Conservation (phyloP, 371 early-diverging fungal species). For the Syncephalastrum contaminatum region DNA sequence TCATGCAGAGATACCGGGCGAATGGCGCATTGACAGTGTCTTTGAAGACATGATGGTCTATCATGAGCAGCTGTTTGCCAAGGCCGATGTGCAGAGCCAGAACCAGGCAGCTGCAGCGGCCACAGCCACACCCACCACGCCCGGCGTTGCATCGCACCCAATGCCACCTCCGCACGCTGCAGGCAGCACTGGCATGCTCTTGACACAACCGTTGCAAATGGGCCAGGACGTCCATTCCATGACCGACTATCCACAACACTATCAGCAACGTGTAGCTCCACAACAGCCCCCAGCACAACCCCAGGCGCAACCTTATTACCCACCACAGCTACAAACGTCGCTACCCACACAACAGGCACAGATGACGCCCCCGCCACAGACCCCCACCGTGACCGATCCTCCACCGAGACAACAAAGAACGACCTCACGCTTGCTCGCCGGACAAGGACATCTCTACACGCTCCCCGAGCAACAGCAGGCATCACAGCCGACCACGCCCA, state of each 20-base stretch:
- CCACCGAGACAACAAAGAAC: no score
- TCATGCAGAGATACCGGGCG: slow-evolving; percentile 41
- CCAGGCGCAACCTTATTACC: neutral
- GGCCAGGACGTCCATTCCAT: no score
- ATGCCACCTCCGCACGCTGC: neutral
- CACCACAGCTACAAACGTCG: neutral
- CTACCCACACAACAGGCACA: neutral
- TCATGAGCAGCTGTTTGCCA: slow-evolving; percentile 24
- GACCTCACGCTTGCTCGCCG: no score
- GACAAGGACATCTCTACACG: no score
- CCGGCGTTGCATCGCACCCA: neutral
- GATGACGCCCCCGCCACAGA: no score
- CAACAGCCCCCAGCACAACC: neutral
- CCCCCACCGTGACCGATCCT: no score
- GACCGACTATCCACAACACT: no score
- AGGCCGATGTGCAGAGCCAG: slow-evolving; percentile 10
- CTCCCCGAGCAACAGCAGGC: slow-evolving; percentile 1
- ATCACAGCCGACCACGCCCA: slow-evolving; percentile 1
- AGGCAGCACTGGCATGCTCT: slow-evolving; percentile 10
- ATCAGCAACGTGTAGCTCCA: no score
- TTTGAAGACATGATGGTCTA: slow-evolving; percentile 34
- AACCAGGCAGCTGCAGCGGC: neutral
- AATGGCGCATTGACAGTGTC: slow-evolving; percentile 38
- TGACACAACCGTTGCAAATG: slow-evolving; percentile 22
- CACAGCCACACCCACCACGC: neutral